Evolutionary conservation across 2,329 filamentous ascomycete species (phyloP).

Genomic region (Hypomyces rosellus): DNA sequence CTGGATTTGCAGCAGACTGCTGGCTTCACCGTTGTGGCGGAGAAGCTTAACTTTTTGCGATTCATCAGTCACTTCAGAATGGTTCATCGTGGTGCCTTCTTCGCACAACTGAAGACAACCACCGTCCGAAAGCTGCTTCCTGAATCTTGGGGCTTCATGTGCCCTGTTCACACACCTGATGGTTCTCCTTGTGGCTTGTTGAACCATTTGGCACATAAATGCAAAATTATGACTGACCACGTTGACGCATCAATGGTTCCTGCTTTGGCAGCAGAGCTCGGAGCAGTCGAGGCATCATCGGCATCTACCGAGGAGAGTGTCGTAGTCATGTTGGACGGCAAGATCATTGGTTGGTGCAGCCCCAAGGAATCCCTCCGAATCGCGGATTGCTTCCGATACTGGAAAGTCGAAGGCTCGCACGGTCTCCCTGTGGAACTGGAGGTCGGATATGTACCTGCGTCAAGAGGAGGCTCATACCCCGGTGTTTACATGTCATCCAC

Average conservation of each 20-base stretch:
- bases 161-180: conserved; percentile 95
- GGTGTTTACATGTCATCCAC: conserved; percentile 91
- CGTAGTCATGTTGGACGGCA: conserved; percentile 83
- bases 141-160: conserved; percentile 97
- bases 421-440: conserved; percentile 78
- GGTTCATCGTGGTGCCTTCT: conserved; percentile 98
- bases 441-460: conserved; percentile 84
- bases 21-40: conserved; percentile 92
- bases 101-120: conserved; percentile 94
- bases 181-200: conserved; percentile 89
- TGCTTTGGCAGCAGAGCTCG: conserved; percentile 68
- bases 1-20: conserved; percentile 91
- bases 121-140: conserved; percentile 92
- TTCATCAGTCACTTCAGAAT: conserved; percentile 99
- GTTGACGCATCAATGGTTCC: conserved; percentile 72
- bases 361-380: conserved; percentile 77
- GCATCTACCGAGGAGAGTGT: conserved; percentile 78
- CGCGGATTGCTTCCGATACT: conserved; percentile 81
- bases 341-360: conserved; percentile 83
- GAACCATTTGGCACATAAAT: conserved; percentile 94
- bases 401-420: conserved; percentile 87
- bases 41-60: conserved; percentile 97
- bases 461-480: conserved; percentile 88
- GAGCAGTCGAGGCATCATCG: conserved; percentile 68
- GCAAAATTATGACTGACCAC: conserved; percentile 72